Percentiles rank a stretch among this genome's conserved stretches.
Evolutionary conservation across 805 yeast genomes (phyloP).

Genomic region (Pichia nanzhaoensis): DNA sequence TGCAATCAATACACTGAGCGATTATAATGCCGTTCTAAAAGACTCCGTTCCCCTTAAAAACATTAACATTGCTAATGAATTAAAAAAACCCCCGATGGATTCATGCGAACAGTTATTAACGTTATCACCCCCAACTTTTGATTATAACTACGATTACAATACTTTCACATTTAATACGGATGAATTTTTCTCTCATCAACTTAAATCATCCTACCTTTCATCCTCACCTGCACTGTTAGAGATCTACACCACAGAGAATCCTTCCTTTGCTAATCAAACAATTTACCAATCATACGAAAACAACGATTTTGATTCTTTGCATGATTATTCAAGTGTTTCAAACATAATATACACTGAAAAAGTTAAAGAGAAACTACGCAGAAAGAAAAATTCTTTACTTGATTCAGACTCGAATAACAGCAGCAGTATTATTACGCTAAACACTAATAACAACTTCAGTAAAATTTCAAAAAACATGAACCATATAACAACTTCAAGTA

Average conservation of each 20-base stretch:
- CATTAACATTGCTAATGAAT: too few species aligned
- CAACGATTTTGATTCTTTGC: constrained; percentile 3
- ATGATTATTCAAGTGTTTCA: constrained; percentile 9
- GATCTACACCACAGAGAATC: not conserved
- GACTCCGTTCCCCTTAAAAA: not conserved
- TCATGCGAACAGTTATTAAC: constrained; percentile 5
- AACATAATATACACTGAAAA: constrained; percentile 11
- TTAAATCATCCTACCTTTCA: too few species aligned
- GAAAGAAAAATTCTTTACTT: constrained; percentile 2
- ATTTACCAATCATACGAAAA: constrained; percentile 1
- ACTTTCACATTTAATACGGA: not conserved
- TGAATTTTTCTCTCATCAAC: not conserved
- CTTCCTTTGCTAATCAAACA: not conserved
- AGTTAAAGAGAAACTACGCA: constrained; percentile 11
- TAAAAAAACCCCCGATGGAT: constrained; percentile 1
- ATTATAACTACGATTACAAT: not conserved
- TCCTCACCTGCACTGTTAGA: too few species aligned
- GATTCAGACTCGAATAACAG: not conserved
- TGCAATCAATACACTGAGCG: too few species aligned
- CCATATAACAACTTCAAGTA: not conserved
- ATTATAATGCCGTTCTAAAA: not conserved
- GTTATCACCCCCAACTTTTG: not conserved
- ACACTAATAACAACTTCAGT: not conserved
- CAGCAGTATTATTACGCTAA: too few species aligned
- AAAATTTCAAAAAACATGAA: not conserved